Base-by-base conservation (phyloP, 306 rosid genomes). In the Oemleria cerasiformis region DNA sequence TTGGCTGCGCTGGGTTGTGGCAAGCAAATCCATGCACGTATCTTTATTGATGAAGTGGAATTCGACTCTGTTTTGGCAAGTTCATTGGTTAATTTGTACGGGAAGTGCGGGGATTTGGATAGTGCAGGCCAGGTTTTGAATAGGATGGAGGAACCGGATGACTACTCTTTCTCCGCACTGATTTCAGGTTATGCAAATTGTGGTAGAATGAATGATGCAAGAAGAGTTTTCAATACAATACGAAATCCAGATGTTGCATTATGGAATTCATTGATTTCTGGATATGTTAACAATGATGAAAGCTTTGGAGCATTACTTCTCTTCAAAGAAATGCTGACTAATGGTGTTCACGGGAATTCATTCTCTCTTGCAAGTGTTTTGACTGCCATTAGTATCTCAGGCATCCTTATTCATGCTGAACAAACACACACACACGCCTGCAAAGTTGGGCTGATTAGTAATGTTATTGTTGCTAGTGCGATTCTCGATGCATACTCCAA, bases 261-360 rank as follows among this genome's bases (percentile, higher is more conserved):
- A 71, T 89, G 96, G 92, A 92, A 89, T 76, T 81, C 96, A 5
- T 70, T 92, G 75, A 87, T 92, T 70, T 82, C 96, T 2, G 96
- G 96, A 60, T 86, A 82, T 73, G 86, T 87, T 40, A 65, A 62
- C 72, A 87, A 76, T 58, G 78, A 84, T 49, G 92, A 89, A 72
- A 85, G 69, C 71, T 38, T 63, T 72, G 88, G 80, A 77, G 97
- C 96, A 13, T 41, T 89, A 72, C 23, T 47, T 76, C 70, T 92
- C 17, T 92, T 89, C 68, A 84, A 68, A 8, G 68, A 47, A 73
- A 87, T 92, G 97, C 86, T 85, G 50, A 75, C 63, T 61, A 73
- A 58, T 44, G 87, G 88, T 20, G 79, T 89, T 68, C 39, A 14
- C 61, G 91, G 67, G 48, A 92, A 89, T n/a, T 63, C 84, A 9